Conservation (phyloP, 495 filamentous ascomycete species). For the Aspergillus bridgeri region DNA sequence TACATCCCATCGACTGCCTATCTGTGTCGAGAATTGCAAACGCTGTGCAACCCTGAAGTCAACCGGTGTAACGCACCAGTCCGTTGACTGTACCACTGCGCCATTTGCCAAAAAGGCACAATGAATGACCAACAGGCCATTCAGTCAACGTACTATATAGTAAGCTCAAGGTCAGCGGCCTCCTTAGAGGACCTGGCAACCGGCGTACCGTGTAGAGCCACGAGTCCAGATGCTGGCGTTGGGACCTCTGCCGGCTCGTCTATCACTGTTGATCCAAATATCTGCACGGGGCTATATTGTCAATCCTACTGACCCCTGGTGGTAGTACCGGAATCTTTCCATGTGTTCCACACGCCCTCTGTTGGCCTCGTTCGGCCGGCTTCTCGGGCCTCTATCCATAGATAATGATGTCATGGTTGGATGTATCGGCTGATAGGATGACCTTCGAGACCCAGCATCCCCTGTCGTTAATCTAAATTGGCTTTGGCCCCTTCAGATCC, state of each 20-base stretch:
- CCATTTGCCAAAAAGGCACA: no score
- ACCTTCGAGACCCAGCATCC: background rate
- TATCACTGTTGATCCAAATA: background rate
- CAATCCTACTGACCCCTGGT: background rate
- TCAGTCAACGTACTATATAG: no score
- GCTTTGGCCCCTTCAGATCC: background rate
- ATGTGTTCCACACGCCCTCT: background rate
- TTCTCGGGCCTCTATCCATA: background rate
- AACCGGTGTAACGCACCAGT: no score
- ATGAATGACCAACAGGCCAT: no score
- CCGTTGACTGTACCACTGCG: no score
- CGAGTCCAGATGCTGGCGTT: background rate
- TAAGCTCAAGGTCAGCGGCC: no score
- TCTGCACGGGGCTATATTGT: background rate
- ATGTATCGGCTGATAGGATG: background rate
- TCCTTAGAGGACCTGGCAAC: no score
- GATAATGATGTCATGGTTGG: background rate
- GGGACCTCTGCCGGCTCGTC: background rate
- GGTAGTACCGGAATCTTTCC: background rate
- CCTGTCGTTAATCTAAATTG: background rate
- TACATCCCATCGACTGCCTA: background rate
- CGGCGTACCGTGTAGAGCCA: background rate
- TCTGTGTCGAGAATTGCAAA: no score
- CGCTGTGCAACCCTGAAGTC: background rate
- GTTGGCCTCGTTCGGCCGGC: background rate